A percentile compares a stretch with the other conserved stretches of the same genome.
Evolutionary conservation across 495 filamentous ascomycete genomes (phyloP).

Genomic region (Diplogelasinospora grovesii): DNA sequence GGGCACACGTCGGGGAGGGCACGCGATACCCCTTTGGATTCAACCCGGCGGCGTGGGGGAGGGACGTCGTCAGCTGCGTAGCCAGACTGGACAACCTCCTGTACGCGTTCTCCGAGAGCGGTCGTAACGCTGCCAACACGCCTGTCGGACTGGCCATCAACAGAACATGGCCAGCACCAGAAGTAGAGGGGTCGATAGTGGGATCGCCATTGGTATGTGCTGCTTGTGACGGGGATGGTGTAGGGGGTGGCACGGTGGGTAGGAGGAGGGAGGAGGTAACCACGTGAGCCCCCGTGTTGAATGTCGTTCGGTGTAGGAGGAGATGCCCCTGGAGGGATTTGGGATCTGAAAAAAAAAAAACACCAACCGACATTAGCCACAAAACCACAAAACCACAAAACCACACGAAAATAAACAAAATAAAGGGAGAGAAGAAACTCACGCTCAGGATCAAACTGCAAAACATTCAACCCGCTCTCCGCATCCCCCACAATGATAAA

Average conservation of each 20-base stretch:
- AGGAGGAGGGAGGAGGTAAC: constrained; percentile 68
- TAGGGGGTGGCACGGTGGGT: constrained; percentile 40
- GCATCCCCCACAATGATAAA: constrained; percentile 78
- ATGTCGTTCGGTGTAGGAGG: constrained; percentile 77
- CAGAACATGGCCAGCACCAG: no score
- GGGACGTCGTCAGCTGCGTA: constrained; percentile 65
- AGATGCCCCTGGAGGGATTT: constrained; percentile 85
- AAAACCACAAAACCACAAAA: constrained; percentile 84
- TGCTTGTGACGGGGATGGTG: constrained; percentile 41
- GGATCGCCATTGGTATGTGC: no score
- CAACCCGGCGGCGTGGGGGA: constrained; percentile 70
- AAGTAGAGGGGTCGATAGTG: no score
- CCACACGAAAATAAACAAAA: no score
- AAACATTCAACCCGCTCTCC: constrained; percentile 75
- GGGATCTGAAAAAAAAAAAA: constrained; percentile 55
- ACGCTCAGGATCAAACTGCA: constrained; percentile 93
- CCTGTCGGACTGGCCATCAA: constrained; percentile 70
- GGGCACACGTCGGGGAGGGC: constrained; percentile 21
- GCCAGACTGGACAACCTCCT: constrained; percentile 77
- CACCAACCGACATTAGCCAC: constrained; percentile 65
- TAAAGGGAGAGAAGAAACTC: constrained; percentile 19
- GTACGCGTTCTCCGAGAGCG: constrained; percentile 73
- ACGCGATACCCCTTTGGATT: constrained; percentile 75
- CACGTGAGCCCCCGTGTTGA: constrained; percentile 72
- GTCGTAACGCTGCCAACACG: constrained; percentile 65